Percentiles rank a stretch among this genome's conserved stretches.
These are phyloP conservation scores for Populus hybrid DNA, from an alignment of 441 rosid species.

Conservation along the genomic window DNA sequence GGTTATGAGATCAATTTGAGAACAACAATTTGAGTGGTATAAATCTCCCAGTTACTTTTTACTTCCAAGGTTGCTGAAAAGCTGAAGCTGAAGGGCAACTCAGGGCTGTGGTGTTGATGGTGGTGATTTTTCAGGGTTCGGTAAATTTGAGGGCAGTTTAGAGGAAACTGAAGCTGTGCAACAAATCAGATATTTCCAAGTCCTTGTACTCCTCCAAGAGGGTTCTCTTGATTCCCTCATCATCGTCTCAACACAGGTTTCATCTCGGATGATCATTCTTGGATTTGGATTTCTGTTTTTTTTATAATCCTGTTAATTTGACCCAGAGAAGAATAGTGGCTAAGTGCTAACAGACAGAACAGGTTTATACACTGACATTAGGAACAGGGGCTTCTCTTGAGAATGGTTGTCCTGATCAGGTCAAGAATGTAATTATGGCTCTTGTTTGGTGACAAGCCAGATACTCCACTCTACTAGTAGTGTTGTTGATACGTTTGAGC, in stretches of 20 bases:
- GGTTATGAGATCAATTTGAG: constrained; percentile 52
- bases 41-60: constrained; percentile 43
- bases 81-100: constrained; percentile 51
- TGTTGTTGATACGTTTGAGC: too few species aligned
- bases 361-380: constrained; percentile 14
- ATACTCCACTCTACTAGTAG: not conserved
- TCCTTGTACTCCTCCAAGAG: constrained; percentile 17
- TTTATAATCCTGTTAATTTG: constrained; percentile 17
- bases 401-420: not conserved
- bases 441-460: constrained; percentile 11
- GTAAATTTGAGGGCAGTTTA: constrained; percentile 15
- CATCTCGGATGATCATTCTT: constrained; percentile 15
- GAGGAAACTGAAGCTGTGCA: constrained; percentile 30
- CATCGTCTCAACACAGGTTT: constrained; percentile 4
- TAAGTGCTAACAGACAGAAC: constrained; percentile 16
- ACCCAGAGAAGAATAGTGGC: not conserved
- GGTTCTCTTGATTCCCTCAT: constrained; percentile 15
- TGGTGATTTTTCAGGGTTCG: constrained; percentile 1
- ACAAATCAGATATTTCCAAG: constrained; percentile 25
- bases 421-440: constrained; percentile 15
- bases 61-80: constrained; percentile 40
- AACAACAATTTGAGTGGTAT: constrained; percentile 62
- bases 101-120: constrained; percentile 34
- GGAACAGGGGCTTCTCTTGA: not conserved
- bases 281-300: constrained; percentile 14